Percentiles rank a stretch among this genome's conserved stretches.
phyloP scores from a whole-genome alignment of 2,329 filamentous ascomycete species.

The Cladosporium sp. region DNA sequence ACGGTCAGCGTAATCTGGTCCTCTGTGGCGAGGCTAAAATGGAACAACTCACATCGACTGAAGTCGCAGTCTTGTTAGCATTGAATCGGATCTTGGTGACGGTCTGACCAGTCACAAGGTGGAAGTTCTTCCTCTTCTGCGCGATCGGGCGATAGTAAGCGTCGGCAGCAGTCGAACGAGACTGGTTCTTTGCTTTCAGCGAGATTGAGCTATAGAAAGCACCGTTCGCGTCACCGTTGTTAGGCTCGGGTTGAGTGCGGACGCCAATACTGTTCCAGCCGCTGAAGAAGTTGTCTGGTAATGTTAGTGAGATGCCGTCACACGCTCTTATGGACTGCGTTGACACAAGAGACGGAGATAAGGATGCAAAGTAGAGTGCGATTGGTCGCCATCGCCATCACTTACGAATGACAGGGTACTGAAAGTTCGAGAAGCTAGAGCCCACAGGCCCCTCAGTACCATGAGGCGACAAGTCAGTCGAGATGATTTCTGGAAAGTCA shows the following conservation, averaged over 20 bases:
- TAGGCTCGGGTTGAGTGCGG: slow-evolving; percentile 1
- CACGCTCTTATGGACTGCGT: not conserved
- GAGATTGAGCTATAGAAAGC: slow-evolving; percentile 11
- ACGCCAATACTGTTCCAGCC: slow-evolving; percentile 17
- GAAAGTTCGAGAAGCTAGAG: slow-evolving; percentile 19
- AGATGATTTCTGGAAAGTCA: slow-evolving; percentile 18
- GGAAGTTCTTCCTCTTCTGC: not conserved
- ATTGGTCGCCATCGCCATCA: not conserved
- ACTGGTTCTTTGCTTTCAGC: slow-evolving; percentile 3
- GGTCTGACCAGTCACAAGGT: slow-evolving; percentile 14
- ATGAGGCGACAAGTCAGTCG: slow-evolving; percentile 15
- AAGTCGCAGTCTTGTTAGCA: slow-evolving; percentile 9
- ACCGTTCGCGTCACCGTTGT: slow-evolving; percentile 12
- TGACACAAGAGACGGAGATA: no score
- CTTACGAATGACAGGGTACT: slow-evolving; percentile 20
- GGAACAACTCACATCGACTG: not conserved
- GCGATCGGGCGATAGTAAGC: slow-evolving; percentile 15
- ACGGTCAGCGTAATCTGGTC: not conserved
- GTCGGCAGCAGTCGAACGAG: slow-evolving; percentile 3
- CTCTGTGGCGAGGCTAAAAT: not conserved
- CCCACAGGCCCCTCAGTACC: slow-evolving; percentile 20
- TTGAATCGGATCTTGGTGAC: not conserved
- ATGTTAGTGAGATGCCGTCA: no score
- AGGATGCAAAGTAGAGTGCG: no score
- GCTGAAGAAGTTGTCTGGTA: slow-evolving; percentile 17